Evolutionary conservation across 2,329 filamentous ascomycete species (phyloP).

Genomic region (Byssoonygena ceratinophila): DNA sequence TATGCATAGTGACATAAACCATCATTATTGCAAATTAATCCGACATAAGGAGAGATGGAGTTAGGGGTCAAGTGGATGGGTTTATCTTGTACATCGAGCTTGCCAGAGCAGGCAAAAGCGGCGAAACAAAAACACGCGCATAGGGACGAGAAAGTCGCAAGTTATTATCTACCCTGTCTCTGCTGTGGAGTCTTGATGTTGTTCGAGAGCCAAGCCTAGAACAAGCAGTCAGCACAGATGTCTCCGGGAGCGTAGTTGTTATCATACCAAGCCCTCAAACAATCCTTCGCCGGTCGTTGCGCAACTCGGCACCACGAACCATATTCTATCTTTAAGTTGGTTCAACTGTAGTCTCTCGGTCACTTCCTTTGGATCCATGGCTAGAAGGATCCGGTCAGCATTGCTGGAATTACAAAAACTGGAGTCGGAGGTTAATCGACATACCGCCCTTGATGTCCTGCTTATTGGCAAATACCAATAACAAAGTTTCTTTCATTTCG

Average conservation of each 20-base stretch:
- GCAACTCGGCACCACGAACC: constrained; percentile 75
- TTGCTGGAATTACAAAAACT: background rate
- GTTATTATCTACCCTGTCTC: constrained; percentile 25
- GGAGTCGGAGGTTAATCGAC: background rate
- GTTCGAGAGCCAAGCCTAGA: constrained; percentile 64
- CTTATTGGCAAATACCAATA: constrained; percentile 98
- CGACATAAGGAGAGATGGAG: background rate
- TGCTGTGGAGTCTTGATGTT: constrained; percentile 57
- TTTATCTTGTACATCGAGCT: background rate
- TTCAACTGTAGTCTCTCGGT: constrained; percentile 65
- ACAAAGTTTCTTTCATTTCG: constrained; percentile 90
- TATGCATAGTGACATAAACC: constrained; percentile 28
- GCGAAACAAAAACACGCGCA: background rate
- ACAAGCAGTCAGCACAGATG: constrained; percentile 11
- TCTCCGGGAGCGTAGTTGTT: constrained; percentile 10
- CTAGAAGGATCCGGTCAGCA: constrained; percentile 33
- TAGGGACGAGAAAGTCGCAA: background rate
- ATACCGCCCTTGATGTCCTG: constrained; percentile 74
- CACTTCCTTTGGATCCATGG: constrained; percentile 69
- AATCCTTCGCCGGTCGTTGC: constrained; percentile 72
- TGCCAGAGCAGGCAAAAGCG: background rate
- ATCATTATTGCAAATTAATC: constrained; percentile 33
- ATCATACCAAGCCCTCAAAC: constrained; percentile 60
- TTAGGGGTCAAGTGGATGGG: background rate
- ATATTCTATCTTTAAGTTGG: constrained; percentile 71